phyloP scores from a whole-genome alignment of 2,329 filamentous ascomycete genomes.

The Ceratocystis albifundus region DNA sequence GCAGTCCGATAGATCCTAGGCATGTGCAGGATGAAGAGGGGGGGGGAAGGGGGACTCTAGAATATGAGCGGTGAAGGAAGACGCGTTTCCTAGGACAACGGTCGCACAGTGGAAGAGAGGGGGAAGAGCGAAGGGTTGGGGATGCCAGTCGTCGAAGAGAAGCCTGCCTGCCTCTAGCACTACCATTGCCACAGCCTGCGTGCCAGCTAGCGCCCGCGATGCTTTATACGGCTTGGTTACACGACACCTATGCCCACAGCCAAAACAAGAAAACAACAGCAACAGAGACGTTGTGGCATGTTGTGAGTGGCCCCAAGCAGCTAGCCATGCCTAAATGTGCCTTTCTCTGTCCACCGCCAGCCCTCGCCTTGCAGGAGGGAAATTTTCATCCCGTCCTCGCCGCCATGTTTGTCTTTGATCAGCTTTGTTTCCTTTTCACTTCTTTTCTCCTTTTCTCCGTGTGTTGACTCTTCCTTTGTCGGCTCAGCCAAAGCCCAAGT shows the following conservation, averaged over 20 bases:
- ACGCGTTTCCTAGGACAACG: background rate
- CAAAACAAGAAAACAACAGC: background rate
- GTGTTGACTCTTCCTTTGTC: background rate
- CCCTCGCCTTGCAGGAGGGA: background rate
- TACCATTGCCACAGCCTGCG: background rate
- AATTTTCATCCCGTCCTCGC: constrained; percentile 8
- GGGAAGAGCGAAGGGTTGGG: background rate
- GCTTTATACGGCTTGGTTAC: background rate
- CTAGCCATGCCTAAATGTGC: background rate
- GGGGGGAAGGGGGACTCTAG: no score
- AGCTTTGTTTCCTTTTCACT: background rate
- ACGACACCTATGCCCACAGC: background rate
- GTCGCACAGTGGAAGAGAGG: background rate
- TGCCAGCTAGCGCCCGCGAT: background rate
- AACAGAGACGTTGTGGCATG: constrained; percentile 1
- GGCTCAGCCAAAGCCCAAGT: background rate
- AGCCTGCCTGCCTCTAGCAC: background rate
- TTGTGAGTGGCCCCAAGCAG: background rate
- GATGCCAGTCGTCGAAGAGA: background rate
- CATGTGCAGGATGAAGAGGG: background rate
- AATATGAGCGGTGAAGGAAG: constrained; percentile 1
- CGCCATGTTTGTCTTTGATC: constrained; percentile 10
- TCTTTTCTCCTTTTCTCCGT: background rate
- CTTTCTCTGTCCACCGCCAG: background rate
- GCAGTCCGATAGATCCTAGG: background rate